Conservation (phyloP, 306 rosid species). For the Sphenostylis stenocarpa region DNA sequence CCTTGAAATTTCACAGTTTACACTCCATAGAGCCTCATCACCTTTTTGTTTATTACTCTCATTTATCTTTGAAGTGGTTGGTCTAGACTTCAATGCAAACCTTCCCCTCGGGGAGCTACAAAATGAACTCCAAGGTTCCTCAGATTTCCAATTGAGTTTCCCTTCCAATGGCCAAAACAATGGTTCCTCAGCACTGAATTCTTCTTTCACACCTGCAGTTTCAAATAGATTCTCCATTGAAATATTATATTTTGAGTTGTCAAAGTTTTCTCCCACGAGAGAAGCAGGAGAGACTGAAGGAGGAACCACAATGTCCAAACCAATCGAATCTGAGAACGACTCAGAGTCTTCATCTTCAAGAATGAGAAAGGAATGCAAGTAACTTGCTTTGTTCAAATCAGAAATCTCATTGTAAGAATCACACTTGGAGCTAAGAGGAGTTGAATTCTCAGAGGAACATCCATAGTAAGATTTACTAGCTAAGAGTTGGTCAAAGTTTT, state of each 20-base stretch:
- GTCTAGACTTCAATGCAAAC: slow-evolving; percentile 13
- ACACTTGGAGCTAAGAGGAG: slow-evolving; percentile 27
- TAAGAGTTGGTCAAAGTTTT: neutral
- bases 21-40: neutral
- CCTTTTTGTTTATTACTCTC: slow-evolving; percentile 1
- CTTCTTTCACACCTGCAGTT: slow-evolving; percentile 28
- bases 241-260: neutral
- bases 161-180: slow-evolving; percentile 60
- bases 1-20: slow-evolving; percentile 35
- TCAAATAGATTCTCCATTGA: slow-evolving; percentile 21
- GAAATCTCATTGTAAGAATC: slow-evolving; percentile 30
- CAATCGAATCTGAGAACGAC: slow-evolving; percentile 22
- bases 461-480: neutral
- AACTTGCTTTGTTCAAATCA: slow-evolving; percentile 21
- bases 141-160: slow-evolving; percentile 35
- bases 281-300: slow-evolving; percentile 6
- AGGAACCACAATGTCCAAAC: slow-evolving; percentile 10
- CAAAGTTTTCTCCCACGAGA: neutral
- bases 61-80: slow-evolving; percentile 15
- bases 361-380: slow-evolving; percentile 37
- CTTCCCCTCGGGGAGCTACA: slow-evolving; percentile 46
- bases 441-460: slow-evolving; percentile 19
- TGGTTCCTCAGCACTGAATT: slow-evolving; percentile 37
- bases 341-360: slow-evolving; percentile 40
- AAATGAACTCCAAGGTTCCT: slow-evolving; percentile 40